Percentiles rank a stretch among this genome's conserved stretches.
Conservation (phyloP, 805 yeast genomes). For the Yamadazyma paraphyllophila region DNA sequence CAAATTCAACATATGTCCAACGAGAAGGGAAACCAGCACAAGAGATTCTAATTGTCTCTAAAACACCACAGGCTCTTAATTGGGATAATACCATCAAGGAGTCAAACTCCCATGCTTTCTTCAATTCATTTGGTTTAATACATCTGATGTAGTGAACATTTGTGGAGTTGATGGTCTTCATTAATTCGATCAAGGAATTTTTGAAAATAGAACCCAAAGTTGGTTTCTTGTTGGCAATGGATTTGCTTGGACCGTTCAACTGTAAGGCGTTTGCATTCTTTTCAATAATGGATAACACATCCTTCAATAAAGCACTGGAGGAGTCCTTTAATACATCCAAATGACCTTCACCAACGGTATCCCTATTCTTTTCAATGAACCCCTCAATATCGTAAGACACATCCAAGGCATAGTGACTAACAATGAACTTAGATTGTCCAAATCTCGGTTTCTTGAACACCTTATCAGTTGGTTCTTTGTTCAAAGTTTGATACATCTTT, state of each 20-base stretch:
- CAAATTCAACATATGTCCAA: conserved; percentile 93
- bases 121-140: conserved; percentile 92
- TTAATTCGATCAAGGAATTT: conserved; percentile 84
- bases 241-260: conserved; percentile 30
- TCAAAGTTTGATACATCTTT: conserved; percentile 82
- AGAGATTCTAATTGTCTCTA: conserved; percentile 93
- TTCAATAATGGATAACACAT: conserved; percentile 65
- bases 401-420: conserved; percentile 91
- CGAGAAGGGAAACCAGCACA: conserved; percentile 98
- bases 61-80: conserved; percentile 96
- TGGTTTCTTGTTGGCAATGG: conserved; percentile 68
- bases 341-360: conserved; percentile 95
- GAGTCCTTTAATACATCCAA: conserved; percentile 76
- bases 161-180: conserved; percentile 90
- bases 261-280: conserved; percentile 49
- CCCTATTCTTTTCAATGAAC: conserved; percentile 94
- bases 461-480: conserved; percentile 68
- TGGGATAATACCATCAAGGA: conserved; percentile 94
- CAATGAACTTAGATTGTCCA: conserved; percentile 87
- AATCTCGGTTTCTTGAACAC: conserved; percentile 92
- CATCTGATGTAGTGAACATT: conserved; percentile 97
- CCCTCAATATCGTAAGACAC: conserved; percentile 92
- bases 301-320: conserved; percentile 60
- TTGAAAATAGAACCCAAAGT: conserved; percentile 95
- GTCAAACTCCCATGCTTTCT: conserved; percentile 94